Percentiles rank a stretch among this genome's conserved stretches.
phyloP scores from a whole-genome alignment of 2,329 filamentous ascomycete species.

The Botrytis byssoidea region DNA sequence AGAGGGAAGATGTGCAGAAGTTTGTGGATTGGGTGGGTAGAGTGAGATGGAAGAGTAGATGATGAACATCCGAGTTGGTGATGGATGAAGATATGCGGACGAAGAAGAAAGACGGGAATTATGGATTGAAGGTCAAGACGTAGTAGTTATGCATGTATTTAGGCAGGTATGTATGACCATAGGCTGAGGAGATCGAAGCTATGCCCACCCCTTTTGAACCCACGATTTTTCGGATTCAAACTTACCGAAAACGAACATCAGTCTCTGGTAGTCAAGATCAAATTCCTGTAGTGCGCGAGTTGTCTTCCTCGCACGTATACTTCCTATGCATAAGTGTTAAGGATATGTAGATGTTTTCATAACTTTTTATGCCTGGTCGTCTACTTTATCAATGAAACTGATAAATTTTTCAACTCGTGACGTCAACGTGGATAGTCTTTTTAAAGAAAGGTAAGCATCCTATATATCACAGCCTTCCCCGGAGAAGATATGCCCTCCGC shows the following conservation, averaged over 20 bases:
- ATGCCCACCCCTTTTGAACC: fast-evolving
- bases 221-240: not conserved
- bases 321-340: fast-evolving
- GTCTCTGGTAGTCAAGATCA: not conserved
- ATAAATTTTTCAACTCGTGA: not conserved
- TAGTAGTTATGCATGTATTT: not conserved
- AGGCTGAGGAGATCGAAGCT: not conserved
- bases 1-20: slow-evolving; percentile 66
- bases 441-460: not conserved
- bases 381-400: not conserved
- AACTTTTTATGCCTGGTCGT: not conserved
- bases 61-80: not conserved
- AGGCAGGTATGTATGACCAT: not conserved
- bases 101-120: not conserved
- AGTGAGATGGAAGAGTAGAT: slow-evolving; percentile 58
- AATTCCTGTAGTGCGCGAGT: not conserved
- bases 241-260: not conserved
- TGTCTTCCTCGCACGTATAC: not conserved
- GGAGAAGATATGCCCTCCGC: not conserved
- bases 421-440: not conserved
- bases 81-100: not conserved
- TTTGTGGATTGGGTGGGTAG: slow-evolving; percentile 73
- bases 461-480: not conserved
- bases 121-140: not conserved
- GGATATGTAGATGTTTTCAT: not conserved